Percentiles rank a stretch among this genome's conserved stretches.
phyloP scores from a whole-genome alignment of 768 basidiomycete species.

The Guyanaporus albipodus region DNA sequence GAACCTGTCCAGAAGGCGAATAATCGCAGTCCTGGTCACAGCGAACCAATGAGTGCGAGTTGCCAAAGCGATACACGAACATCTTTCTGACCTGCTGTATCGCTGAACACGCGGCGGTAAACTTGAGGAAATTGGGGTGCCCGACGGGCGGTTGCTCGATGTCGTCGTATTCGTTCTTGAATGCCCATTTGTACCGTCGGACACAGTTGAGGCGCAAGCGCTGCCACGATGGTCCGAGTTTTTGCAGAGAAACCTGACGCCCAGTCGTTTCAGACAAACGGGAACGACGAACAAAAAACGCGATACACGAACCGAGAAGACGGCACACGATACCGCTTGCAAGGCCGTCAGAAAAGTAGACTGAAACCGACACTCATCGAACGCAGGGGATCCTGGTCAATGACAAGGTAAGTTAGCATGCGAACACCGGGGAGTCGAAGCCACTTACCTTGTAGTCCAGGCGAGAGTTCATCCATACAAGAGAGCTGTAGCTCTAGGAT shows the following conservation, averaged over 20 bases:
- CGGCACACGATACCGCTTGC: constrained; percentile 50
- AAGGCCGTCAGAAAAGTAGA: constrained; percentile 51
- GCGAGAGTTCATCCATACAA: constrained; percentile 47
- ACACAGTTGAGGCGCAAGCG: constrained; percentile 55
- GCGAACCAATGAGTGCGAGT: not conserved
- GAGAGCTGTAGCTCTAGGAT: constrained; percentile 55
- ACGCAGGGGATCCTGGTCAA: constrained; percentile 23
- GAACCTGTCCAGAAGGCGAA: constrained; percentile 40
- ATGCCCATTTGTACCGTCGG: constrained; percentile 79
- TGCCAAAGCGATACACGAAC: too few relatives aligned
- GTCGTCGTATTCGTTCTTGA: constrained; percentile 53
- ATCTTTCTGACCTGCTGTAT: constrained; percentile 35
- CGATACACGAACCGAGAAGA: constrained; percentile 46
- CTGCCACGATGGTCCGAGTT: constrained; percentile 45
- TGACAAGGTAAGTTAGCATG: not conserved
- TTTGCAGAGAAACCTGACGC: constrained; percentile 46
- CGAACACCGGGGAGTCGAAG: not conserved
- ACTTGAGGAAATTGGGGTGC: constrained; percentile 53
- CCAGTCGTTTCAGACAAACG: not conserved
- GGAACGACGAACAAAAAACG: not conserved
- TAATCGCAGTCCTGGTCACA: constrained; percentile 34
- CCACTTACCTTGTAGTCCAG: constrained; percentile 38
- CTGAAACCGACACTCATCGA: constrained; percentile 49
- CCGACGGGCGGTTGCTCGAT: constrained; percentile 43
- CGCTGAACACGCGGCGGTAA: constrained; percentile 39